Percentiles rank a stretch among this genome's conserved stretches.
phyloP scores from a whole-genome alignment of 148 eudicot genomes.

The Vaccinium myrtillus region DNA sequence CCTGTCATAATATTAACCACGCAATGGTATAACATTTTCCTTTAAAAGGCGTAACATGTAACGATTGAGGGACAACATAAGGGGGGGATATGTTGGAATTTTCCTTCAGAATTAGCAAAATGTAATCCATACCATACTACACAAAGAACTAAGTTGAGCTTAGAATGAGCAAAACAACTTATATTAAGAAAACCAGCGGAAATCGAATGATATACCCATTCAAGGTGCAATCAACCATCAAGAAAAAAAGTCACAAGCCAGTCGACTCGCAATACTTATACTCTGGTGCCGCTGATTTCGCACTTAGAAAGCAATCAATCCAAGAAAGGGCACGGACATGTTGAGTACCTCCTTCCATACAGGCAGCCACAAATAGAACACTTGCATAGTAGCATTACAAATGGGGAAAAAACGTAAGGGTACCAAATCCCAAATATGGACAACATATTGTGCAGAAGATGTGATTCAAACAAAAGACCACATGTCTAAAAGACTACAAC shows the following conservation, averaged over 20 bases:
- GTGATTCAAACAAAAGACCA: background rate
- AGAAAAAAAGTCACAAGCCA: background rate
- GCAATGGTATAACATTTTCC: too few relatives aligned
- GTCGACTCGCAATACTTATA: background rate
- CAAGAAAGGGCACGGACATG: background rate
- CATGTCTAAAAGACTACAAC: background rate
- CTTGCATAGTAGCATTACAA: background rate
- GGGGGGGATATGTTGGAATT: too few relatives aligned
- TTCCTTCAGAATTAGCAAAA: background rate
- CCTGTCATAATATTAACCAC: too few relatives aligned
- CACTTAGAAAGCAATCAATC: background rate
- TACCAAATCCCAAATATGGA: background rate
- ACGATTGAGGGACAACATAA: too few relatives aligned
- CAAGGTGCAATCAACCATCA: background rate
- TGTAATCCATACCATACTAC: background rate
- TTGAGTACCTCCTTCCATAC: background rate
- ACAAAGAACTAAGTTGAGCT: background rate
- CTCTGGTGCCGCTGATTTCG: background rate
- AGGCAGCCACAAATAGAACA: background rate
- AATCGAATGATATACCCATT: background rate
- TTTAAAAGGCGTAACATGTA: too few relatives aligned
- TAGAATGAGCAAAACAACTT: background rate
- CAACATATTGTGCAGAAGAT: background rate
- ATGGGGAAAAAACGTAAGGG: background rate
- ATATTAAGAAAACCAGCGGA: background rate